Conservation (phyloP, 768 basidiomycete species). For the Postia placenta region DNA sequence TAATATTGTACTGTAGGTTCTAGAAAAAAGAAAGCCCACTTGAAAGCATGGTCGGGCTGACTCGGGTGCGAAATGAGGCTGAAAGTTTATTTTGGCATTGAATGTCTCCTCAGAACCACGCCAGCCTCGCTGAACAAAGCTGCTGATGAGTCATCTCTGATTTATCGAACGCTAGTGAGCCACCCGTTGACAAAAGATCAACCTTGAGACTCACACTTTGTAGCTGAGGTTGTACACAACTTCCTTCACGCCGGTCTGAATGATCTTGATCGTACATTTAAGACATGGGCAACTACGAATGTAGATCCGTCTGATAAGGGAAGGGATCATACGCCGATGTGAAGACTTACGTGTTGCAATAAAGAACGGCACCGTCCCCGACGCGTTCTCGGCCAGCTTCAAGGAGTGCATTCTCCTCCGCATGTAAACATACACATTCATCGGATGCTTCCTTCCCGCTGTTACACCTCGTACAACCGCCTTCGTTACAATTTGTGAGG, state of each 20-base stretch:
- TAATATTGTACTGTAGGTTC: not conserved
- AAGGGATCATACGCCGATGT: not conserved
- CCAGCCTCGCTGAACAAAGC: constrained; percentile 74
- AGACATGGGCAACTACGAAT: constrained; percentile 86
- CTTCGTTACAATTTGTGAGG: constrained; percentile 83
- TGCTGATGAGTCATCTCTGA: constrained; percentile 79
- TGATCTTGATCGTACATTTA: constrained; percentile 95
- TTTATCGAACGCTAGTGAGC: not conserved
- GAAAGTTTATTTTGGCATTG: constrained; percentile 32
- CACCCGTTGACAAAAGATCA: not conserved
- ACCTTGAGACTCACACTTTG: constrained; percentile 69
- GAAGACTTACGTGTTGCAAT: constrained; percentile 89
- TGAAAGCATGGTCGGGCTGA: not conserved
- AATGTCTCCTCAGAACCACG: constrained; percentile 70
- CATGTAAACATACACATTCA: constrained; percentile 93
- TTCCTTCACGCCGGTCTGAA: constrained; percentile 85
- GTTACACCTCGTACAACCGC: constrained; percentile 84
- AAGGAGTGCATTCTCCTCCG: constrained; percentile 94
- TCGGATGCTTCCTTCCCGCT: constrained; percentile 44
- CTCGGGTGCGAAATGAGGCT: not conserved
- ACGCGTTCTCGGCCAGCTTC: constrained; percentile 92
- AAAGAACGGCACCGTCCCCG: constrained; percentile 77
- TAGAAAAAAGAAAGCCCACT: not conserved
- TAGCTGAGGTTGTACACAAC: constrained; percentile 95
- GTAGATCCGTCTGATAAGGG: not conserved